phyloP scores from a whole-genome alignment of 495 filamentous ascomycete species.

The Lophiostoma macrostomum region DNA sequence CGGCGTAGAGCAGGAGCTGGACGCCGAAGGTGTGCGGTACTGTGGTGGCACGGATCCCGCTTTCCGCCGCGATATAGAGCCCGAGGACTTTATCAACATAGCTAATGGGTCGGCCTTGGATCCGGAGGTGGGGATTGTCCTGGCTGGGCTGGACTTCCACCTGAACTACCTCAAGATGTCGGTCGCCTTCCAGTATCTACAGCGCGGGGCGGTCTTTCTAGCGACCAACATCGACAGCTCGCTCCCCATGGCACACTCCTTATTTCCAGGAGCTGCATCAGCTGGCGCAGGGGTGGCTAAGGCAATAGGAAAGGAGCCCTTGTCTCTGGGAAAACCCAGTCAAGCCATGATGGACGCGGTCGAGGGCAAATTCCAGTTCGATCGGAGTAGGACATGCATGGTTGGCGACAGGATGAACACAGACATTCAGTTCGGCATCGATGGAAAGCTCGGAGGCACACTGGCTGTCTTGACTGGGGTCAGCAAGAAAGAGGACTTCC shows the following conservation, averaged over 20 bases:
- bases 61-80: slow-evolving; percentile 69
- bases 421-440: slow-evolving; percentile 92
- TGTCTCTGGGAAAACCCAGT: slow-evolving; percentile 87
- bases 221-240: slow-evolving; percentile 91
- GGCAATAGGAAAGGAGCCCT: slow-evolving; percentile 64
- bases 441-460: slow-evolving; percentile 87
- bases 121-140: slow-evolving; percentile 82
- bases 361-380: slow-evolving; percentile 89
- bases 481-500: slow-evolving; percentile 73
- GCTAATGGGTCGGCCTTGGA: slow-evolving; percentile 76
- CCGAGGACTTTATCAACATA: slow-evolving; percentile 72
- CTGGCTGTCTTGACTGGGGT: slow-evolving; percentile 91
- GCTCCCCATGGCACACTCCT: slow-evolving; percentile 68
- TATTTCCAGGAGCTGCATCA: slow-evolving; percentile 90
- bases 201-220: slow-evolving; percentile 79
- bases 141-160: slow-evolving; percentile 87
- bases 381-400: slow-evolving; percentile 87
- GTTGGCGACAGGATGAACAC: slow-evolving; percentile 92
- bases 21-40: slow-evolving; percentile 69
- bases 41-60: slow-evolving; percentile 86
- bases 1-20: slow-evolving; percentile 86
- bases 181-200: slow-evolving; percentile 79
- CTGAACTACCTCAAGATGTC: slow-evolving; percentile 90
- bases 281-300: slow-evolving; percentile 75
- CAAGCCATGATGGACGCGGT: slow-evolving; percentile 99